Conservation (phyloP, 257 asterid species). For the Solanum chmielewskii region DNA sequence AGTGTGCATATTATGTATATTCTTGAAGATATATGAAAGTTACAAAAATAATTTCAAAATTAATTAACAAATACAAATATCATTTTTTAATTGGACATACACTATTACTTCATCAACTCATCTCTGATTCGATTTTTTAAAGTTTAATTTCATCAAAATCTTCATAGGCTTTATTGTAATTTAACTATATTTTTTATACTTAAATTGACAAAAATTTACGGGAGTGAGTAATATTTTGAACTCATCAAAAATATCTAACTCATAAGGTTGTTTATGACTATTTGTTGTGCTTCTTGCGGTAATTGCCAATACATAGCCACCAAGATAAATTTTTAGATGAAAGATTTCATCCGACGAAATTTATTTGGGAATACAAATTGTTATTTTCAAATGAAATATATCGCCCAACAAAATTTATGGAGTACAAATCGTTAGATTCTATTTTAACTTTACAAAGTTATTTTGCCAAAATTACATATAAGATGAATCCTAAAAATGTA, state of each 20-base stretch:
- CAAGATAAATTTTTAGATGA: too few relatives aligned
- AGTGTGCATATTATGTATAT: too few relatives aligned
- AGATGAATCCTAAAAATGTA: background rate
- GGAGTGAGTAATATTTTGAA: background rate
- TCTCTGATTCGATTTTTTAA: background rate
- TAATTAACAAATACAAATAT: too few relatives aligned
- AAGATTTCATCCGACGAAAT: background rate
- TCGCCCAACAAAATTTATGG: too few relatives aligned
- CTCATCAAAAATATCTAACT: background rate
- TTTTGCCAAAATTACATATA: background rate
- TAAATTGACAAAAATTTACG: background rate
- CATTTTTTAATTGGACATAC: too few relatives aligned
- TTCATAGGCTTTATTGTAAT: background rate
- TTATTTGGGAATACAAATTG: background rate
- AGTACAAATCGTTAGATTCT: too few relatives aligned
- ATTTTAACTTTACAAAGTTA: background rate
- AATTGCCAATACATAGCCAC: background rate
- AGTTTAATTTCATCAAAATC: background rate
- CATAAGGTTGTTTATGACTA: background rate
- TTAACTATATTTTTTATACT: background rate
- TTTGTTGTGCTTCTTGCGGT: background rate
- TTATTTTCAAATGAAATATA: too few relatives aligned
- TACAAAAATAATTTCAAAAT: too few relatives aligned
- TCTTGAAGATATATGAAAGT: too few relatives aligned
- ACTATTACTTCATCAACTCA: background rate